Base-by-base conservation (phyloP, 2,329 filamentous ascomycete species). In the Aspergillus fijiensis region DNA sequence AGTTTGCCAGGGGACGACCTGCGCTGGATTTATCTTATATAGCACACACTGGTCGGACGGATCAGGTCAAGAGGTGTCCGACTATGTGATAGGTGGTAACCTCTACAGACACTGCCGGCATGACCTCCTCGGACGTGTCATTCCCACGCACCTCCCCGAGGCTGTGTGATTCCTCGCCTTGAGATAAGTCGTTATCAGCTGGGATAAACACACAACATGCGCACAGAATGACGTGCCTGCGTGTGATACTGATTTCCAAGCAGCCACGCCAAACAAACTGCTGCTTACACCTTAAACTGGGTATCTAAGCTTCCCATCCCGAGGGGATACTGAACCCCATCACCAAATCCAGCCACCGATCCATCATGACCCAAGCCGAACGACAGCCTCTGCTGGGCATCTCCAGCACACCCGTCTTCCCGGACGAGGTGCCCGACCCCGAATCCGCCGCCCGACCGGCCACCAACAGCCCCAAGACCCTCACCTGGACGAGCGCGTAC, bases 401-500 rank as follows among this genome's bases (percentile, higher is more conserved):
- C 39, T 16, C 39, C 39, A 19, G 14, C n/a, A 21, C n/a, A 57
- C 16, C 27, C 49, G 5, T 50, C 52, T 31, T 25, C n/a, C 25
- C 23, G 25, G 31, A 51, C 16, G 45, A 51, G 21, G 45, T 45
- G 35, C 39, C 35, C 2, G 31, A 51, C 25, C 12, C n/a, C 54
- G 33, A 35, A 47, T 49, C 35, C 35, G 45, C 14, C 49, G 25
- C n/a, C 23, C 60, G 52, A 16, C 64, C 49, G n/a, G 59, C 85
- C 1, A 84, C 84, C 0, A 79, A 80, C 0, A 74, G 82, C 4
- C 6, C 39, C 5, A 23, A 86, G 86, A 87, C 80, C 16, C 81
- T 90, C 53, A 83, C 77, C 59, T 89, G 87, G 85, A 78, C 80
- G 27, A 87, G 84, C 65, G 85, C 85, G 1, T 89, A 87, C 70